Percentiles rank a stretch among this genome's conserved stretches.
phyloP scores from a whole-genome alignment of 345 rosid species.

The Xanthoceras sorbifolium region DNA sequence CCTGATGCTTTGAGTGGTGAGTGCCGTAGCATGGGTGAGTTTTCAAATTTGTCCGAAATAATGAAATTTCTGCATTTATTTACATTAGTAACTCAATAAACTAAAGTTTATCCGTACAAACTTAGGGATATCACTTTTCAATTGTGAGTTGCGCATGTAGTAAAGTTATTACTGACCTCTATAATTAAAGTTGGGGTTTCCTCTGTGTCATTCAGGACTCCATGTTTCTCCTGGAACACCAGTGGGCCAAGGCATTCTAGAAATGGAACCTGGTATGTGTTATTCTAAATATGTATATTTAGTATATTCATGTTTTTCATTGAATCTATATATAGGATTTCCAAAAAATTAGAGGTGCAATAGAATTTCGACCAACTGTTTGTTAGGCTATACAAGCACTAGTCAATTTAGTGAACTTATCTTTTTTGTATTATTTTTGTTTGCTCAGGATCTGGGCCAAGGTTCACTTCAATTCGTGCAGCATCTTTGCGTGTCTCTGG shows the following conservation, averaged over 20 bases:
- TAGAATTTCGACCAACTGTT: constrained; percentile 4
- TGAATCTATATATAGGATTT: not conserved
- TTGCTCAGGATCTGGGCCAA: constrained; percentile 42
- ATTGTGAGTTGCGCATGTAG: not conserved
- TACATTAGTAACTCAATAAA: not conserved
- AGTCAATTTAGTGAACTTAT: not conserved
- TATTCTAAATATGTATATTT: constrained; percentile 10
- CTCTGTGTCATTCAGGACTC: constrained; percentile 24
- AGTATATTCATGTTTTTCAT: constrained; percentile 6
- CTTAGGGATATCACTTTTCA: not conserved
- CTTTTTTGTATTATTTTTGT: constrained; percentile 2
- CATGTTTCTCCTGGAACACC: constrained; percentile 20
- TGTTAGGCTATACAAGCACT: not conserved
- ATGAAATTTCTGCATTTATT: not conserved
- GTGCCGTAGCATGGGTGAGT: constrained; percentile 42
- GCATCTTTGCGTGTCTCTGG: constrained; percentile 75
- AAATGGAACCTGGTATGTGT: constrained; percentile 24
- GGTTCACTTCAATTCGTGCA: constrained; percentile 71
- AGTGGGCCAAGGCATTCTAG: constrained; percentile 19
- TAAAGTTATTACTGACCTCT: not conserved
- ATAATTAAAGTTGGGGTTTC: constrained; percentile 16
- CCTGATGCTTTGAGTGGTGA: constrained; percentile 23
- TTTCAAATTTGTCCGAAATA: constrained; percentile 7
- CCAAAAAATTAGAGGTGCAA: not conserved
- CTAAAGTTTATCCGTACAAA: not conserved